A percentile compares a stretch with the other conserved stretches of the same genome.
Conservation (phyloP, 495 filamentous ascomycete species). For the Copromyces sp. region DNA sequence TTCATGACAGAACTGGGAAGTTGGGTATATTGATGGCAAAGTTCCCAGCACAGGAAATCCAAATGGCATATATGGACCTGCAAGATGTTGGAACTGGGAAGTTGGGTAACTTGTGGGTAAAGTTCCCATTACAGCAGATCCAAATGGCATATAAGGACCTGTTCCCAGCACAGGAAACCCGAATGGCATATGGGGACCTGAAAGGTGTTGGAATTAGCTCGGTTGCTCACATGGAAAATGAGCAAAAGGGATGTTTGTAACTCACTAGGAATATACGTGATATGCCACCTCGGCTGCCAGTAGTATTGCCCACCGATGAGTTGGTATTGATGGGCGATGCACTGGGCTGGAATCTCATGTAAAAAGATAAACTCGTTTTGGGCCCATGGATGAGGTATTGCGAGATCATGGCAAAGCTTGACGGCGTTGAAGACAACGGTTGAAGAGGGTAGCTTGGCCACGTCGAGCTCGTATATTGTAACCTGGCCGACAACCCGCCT, state of each 20-base stretch:
- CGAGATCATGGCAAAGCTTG: background rate
- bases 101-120: no score
- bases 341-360: background rate
- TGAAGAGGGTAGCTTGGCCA: background rate
- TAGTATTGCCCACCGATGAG: background rate
- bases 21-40: background rate
- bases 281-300: background rate
- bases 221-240: background rate
- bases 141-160: no score
- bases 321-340: fast-evolving
- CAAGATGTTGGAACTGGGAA: background rate
- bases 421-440: background rate
- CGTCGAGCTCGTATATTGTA: background rate
- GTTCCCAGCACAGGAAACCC: no score
- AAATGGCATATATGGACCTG: background rate
- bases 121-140: no score
- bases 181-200: background rate
- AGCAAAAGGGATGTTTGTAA: background rate
- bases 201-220: background rate
- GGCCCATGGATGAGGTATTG: background rate
- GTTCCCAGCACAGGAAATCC: no score
- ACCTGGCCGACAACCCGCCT: background rate
- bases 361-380: background rate
- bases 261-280: background rate
- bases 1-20: background rate